Base-by-base conservation (phyloP, 108 stramenopile genomes). In the Epipyxis sp. region DNA sequence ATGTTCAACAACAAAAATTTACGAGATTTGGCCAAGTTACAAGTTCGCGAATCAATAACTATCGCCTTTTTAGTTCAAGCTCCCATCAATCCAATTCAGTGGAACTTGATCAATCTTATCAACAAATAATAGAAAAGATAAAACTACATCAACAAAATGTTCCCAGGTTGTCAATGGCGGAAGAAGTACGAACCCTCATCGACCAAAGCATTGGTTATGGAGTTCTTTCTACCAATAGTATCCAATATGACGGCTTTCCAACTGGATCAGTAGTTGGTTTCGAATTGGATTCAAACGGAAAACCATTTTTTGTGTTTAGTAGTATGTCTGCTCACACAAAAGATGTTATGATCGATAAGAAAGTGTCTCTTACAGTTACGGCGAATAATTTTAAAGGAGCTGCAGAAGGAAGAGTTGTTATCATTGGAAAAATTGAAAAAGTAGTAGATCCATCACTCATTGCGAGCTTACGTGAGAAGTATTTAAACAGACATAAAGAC, bases 361-460 rank as follows among this genome's bases (percentile, higher is more conserved):
- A 84, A 27, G 91, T 87, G 37, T 91, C 91, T 44, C 71, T 97
- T 0, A 93, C 93, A 0, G 87, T 97, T 59, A 93, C 93, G 1
- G 84, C 90, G n/a, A 91, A 94, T 59, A 90, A 91, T 58, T 95
- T 95, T 79, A 92, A 97, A 90, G 94, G 94, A 1, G 93, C 93
- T 0, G 93, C 92, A 29, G 94, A 97, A 81, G 96, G 94, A 25
- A 87, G 96, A 2, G 94, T 95, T 57, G 93, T 92, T 78, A 67
- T 97, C 39, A 93, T 95, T 90, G 96, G 96, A 25, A 89, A 86
- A 1, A 83, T 89, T 1, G 59, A 78, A 1, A 87, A 89, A 29
- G 81, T 94, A 44, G 77, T 80, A 32, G 81, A 78, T 34, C 1
- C 59, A 1, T 87, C 86, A 59, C 89, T 90, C 69, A 80, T 84